Evolutionary conservation across 345 rosid species (phyloP), one percentile per base, ranked within the genome.

Genomic region (Eucalyptus rudis): DNA sequence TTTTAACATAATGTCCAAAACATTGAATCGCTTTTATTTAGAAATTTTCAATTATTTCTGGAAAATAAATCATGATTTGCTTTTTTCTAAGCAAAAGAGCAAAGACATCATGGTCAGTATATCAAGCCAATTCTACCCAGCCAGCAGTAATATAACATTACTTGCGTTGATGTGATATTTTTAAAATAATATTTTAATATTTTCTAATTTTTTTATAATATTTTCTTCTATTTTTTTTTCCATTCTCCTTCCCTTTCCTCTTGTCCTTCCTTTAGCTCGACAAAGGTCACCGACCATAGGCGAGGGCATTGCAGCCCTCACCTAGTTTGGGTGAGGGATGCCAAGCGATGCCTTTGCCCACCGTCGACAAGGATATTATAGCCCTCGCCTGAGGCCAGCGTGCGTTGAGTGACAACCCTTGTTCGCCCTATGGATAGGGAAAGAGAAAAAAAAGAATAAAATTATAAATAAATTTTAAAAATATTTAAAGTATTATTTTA

Each of bases 341-440:
- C 8, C 8, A 0, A 15, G 20, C 52, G 1, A 50, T 2, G 7
- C 19, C 22, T 0, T 3, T 51, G 2, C 8, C 54, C 1, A 6
- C 0, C 0, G 0, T 0, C 20, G 0, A 0, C 0, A 0, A 51
- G 54, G 8, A 51, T 2, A 51, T 51, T 51, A 16, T 51, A 51
- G 52, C 20, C 1, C 20, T 50, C 3, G 3, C 52, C 0, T 6
- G 52, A 1, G 20, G 8, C 20, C 1, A 6, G 1, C 2, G 20
- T 0, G 19, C 7, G 20, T 50, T 19, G 1, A 0, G 1, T 15
- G 19, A 0, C 0, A 0, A 50, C 54, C 54, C 54, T 51, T 16
- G 3, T 1, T 0, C 3, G 1, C 1, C 54, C 20, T 5, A 6
- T 1, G 8, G 1, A 0, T 50, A 50, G 54, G 19, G 54, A 0